Percentiles rank a stretch among this genome's conserved stretches.
These are phyloP conservation scores for Aspergillus eucalypticola DNA, from an alignment of 2,329 filamentous ascomycete genomes.

Conservation along the genomic window DNA sequence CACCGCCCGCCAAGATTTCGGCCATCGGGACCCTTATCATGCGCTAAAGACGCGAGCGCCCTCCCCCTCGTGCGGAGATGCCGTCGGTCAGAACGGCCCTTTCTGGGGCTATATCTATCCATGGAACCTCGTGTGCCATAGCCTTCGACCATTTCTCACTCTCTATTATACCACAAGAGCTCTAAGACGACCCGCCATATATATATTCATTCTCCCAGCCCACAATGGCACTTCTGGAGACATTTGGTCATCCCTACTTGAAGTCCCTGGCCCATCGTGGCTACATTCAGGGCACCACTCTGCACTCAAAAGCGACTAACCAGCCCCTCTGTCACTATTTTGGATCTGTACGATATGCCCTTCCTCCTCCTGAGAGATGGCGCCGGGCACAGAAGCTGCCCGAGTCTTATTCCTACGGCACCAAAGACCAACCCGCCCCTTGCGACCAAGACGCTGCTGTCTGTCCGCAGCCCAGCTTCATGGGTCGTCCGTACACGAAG, in stretches of 20 bases:
- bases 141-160: background rate
- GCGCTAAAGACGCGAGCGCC: too few relatives aligned
- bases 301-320: slow-evolving; percentile 34
- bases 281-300: slow-evolving; percentile 52
- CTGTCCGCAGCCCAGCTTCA: slow-evolving; percentile 54
- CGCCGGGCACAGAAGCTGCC: slow-evolving; percentile 51
- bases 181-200: background rate
- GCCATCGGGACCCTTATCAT: slow-evolving; percentile 1
- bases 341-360: slow-evolving; percentile 57
- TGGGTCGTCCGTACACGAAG: slow-evolving; percentile 33
- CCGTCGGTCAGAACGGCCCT: background rate
- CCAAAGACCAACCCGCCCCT: slow-evolving; percentile 47
- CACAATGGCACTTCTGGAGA: slow-evolving; percentile 26
- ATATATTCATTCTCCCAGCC: too few relatives aligned
- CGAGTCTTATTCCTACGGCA: slow-evolving; percentile 54
- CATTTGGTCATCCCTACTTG: slow-evolving; percentile 22
- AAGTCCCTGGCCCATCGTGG: slow-evolving; percentile 44
- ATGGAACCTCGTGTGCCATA: background rate
- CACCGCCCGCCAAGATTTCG: slow-evolving; percentile 4
- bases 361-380: slow-evolving; percentile 55
- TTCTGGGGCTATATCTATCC: background rate
- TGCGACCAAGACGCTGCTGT: slow-evolving; percentile 43
- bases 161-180: background rate
- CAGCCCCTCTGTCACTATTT: slow-evolving; percentile 52
- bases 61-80: background rate